Conservation (phyloP, 2,329 filamentous ascomycete species). For the Aspergillus novoparasiticus region DNA sequence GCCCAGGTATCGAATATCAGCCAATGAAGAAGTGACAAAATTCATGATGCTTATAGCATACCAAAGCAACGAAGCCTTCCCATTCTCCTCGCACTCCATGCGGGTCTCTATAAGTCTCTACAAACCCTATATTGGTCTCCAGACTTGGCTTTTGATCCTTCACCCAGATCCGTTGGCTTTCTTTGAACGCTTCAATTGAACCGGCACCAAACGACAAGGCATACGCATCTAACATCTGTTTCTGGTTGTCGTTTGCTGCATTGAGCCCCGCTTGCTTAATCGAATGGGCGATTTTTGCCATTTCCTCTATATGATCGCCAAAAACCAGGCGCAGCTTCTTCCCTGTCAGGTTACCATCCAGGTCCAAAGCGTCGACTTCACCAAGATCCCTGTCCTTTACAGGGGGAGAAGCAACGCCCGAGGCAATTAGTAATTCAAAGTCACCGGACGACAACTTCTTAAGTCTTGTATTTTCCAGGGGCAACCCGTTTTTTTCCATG, state of each 20-base stretch:
- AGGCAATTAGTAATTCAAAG: slow-evolving; percentile 76
- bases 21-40: slow-evolving; percentile 13
- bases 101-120: slow-evolving; percentile 83
- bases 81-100: slow-evolving; percentile 80
- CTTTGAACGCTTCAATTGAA: slow-evolving; percentile 75
- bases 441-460: slow-evolving; percentile 65
- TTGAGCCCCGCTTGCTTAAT: slow-evolving; percentile 69
- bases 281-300: slow-evolving; percentile 67
- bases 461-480: slow-evolving; percentile 75
- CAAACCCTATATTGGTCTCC: slow-evolving; percentile 80
- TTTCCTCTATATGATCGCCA: slow-evolving; percentile 72
- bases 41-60: slow-evolving; percentile 23
- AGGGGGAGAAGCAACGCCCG: slow-evolving; percentile 63
- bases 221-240: slow-evolving; percentile 73
- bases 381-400: slow-evolving; percentile 68
- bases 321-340: slow-evolving; percentile 72
- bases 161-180: slow-evolving; percentile 80
- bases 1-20: slow-evolving; percentile 33
- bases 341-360: slow-evolving; percentile 64
- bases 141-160: slow-evolving; percentile 79
- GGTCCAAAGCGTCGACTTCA: slow-evolving; percentile 62
- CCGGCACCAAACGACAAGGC: slow-evolving; percentile 73
- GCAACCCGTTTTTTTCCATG: slow-evolving; percentile 70
- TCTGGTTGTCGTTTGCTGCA: slow-evolving; percentile 73
- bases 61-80: slow-evolving; percentile 77